Percentiles rank a stretch among this genome's conserved stretches.
Conservation (phyloP, 306 rosid species). For the Fagus sylvatica region DNA sequence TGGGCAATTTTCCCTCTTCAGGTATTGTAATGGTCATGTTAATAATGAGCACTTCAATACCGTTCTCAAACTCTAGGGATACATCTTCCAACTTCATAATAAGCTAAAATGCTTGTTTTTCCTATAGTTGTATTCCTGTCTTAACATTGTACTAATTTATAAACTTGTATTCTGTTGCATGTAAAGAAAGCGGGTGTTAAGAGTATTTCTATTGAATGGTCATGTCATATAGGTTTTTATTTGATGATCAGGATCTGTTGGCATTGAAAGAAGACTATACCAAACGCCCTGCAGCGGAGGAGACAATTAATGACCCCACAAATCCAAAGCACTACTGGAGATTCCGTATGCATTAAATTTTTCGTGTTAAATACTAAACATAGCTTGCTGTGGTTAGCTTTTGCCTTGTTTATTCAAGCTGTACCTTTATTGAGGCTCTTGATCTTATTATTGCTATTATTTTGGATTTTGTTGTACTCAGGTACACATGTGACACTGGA, state of each 20-base stretch:
- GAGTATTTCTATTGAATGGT: no score
- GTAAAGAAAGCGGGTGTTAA: neutral
- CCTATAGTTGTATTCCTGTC: neutral
- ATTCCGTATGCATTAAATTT: conserved; percentile 63
- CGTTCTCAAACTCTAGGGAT: neutral
- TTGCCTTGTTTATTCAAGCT: neutral
- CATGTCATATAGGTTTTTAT: conserved; percentile 5
- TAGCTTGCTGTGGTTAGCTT: no score
- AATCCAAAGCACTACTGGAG: conserved; percentile 99
- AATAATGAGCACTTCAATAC: neutral
- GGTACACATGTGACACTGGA: conserved; percentile 87
- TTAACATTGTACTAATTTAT: neutral
- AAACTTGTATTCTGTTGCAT: neutral
- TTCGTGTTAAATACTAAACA: neutral
- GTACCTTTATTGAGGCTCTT: neutral
- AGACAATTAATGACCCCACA: conserved; percentile 94
- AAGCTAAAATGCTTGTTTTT: neutral
- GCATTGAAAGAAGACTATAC: conserved; percentile 83
- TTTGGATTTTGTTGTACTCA: conserved; percentile 35
- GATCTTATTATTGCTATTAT: conserved; percentile 2
- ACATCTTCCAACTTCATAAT: neutral
- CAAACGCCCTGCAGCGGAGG: conserved; percentile 79
- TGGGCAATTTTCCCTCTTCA: conserved; percentile 99
- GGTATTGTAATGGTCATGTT: conserved; percentile 46
- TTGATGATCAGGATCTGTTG: conserved; percentile 67